Conservation (phyloP, 1,284 basidiomycete genomes). For the Moesziomyces sp. region DNA sequence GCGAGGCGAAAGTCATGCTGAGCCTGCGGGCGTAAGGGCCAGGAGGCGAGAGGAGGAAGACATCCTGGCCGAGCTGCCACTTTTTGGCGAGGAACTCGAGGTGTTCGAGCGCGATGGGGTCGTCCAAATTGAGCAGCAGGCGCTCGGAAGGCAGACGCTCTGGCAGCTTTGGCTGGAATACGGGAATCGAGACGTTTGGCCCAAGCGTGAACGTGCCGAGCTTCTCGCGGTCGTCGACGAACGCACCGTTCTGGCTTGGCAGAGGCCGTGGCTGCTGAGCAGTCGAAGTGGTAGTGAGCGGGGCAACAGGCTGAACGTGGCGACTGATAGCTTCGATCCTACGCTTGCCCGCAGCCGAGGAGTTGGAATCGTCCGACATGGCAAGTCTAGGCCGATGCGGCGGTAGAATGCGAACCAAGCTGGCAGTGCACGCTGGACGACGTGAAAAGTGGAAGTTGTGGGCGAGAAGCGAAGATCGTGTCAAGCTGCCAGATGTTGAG, state of each 20-base stretch:
- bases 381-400: neutral
- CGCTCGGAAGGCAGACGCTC: slow-evolving; percentile 56
- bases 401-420: neutral
- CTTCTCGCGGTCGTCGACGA: slow-evolving; percentile 31
- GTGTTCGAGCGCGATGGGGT: slow-evolving; percentile 63
- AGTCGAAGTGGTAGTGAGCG: slow-evolving; percentile 27
- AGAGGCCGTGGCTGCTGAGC: slow-evolving; percentile 20
- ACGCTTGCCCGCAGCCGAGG: slow-evolving; percentile 26
- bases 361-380: slow-evolving; percentile 37
- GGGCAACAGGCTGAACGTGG: slow-evolving; percentile 32
- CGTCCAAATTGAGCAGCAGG: slow-evolving; percentile 60
- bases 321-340: slow-evolving; percentile 41
- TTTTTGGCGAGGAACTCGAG: slow-evolving; percentile 66
- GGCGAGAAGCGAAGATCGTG: neutral
- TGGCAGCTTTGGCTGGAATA: slow-evolving; percentile 54
- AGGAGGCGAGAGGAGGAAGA: slow-evolving; percentile 66
- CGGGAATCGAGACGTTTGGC: slow-evolving; percentile 61
- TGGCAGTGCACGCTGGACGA: neutral
- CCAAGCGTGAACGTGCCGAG: slow-evolving; percentile 63
- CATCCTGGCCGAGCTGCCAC: slow-evolving; percentile 65
- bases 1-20: slow-evolving; percentile 66
- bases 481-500: slow-evolving; percentile 11
- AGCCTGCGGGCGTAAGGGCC: slow-evolving; percentile 68
- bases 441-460: slow-evolving; percentile 1
- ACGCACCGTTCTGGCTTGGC: slow-evolving; percentile 8